Base-by-base conservation (phyloP, 306 rosid genomes). In the Hippophae gyantsensis region DNA sequence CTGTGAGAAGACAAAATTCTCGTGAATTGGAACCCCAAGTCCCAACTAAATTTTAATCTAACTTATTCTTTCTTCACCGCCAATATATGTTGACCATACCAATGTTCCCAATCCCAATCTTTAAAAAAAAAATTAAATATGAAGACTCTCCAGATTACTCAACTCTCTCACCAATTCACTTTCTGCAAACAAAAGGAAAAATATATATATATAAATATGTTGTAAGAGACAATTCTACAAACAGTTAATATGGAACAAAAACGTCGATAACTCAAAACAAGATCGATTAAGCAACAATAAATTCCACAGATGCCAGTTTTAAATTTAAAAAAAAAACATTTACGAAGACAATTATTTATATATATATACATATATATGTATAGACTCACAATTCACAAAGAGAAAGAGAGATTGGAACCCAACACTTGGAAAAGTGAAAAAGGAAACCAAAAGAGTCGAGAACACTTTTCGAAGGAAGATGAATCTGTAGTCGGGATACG, bases 11-110 rank as follows among this genome's bases (percentile, higher is more conserved):
- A 54, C 7, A 14, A 61, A 38, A 63, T 75, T 61, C 76, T 66
- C 54, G 84, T 77, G 86, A 85, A 54, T 62, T 52, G 72, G 54
- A 75, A 77, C 70, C 74, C 57, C 63, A 79, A 72, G 58, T 45
- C 58, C 60, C 83, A 84, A 79, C 83, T 14, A 67, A 69, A 60
- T 13, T 57, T 56, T 47, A 58, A 65, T 73, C 3, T 3, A 57
- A 57, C 52, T 63, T 48, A 42, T 49, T 41, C 48, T 58, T 46
- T 56, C 27, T 51, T 59, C 65, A 41, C 54, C 64, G 26, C 61
- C 70, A 46, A 63, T 57, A 32, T 65, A 32, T 32, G 45, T 44
- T 23, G 13, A 45, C 52, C 44, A 25, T 64, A 54, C 60, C 45
- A 43, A 55, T 55, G 23, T 13, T 25, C 43, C 27, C 23, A 69